Evolutionary conservation across 176 grass and related monocot species (phyloP), one percentile per base, ranked within the genome.

Genomic region (Oryza coarctata): DNA sequence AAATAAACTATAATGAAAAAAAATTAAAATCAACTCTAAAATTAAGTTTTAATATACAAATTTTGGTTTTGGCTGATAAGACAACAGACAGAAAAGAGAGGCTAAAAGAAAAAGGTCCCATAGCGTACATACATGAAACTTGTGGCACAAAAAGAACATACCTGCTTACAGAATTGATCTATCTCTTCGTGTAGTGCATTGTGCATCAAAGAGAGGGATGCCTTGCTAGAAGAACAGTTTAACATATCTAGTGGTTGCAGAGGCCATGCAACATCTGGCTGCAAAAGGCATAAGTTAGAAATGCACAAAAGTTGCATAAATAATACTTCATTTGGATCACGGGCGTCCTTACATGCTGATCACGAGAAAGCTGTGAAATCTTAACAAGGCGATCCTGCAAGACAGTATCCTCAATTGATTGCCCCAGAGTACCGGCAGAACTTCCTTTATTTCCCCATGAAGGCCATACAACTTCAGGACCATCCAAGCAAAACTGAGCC

Each of bases 391-490:
- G 95, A 50, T 95, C 95, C 87, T 91, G 89, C 82, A 94, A 91
- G 62, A 95, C 90, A 73, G 95, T 80, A 78, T 89, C 90, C 77
- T 94, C 88, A 87, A 94, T 91, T 73, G 90, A 87, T 85, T 88
- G 88, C 83, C 89, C 91, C 80, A 98, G 73, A 44, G 88, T 84
- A 85, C 70, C 76, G 43, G 78, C 75, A 73, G 86, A 35, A 67
- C 76, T 77, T 1, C 83, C 90, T 86, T 96, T 91, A 80, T 87
- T 90, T 68, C 63, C 73, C 90, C 90, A 93, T 83, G 88, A 89
- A 83, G 95, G 90, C 95, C 95, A 98, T 76, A 98, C 90, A 70
- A 98, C 92, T 86, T 98, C 95, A 87, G 93, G 90, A 62, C 95
- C 92, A 91, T 95, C 95, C 82, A 95, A 88, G 73, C 91, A 91